Conservation (phyloP, 148 eudicot species). For the Rhododendron ovatum region DNA sequence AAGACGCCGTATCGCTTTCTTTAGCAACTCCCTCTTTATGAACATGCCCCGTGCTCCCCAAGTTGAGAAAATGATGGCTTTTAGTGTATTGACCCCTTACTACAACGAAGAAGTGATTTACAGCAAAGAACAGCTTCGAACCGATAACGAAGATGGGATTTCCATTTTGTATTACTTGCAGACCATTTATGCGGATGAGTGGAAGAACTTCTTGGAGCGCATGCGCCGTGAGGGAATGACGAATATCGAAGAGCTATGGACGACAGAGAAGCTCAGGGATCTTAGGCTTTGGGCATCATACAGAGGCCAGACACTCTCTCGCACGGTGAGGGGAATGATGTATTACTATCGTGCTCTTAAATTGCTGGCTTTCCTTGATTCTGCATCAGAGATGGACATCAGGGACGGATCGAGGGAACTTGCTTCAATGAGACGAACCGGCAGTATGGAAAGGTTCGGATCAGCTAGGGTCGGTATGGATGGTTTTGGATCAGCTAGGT, state of each 20-base stretch:
- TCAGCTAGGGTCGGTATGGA: slow-evolving; percentile 42
- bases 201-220: slow-evolving; percentile 79
- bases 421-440: slow-evolving; percentile 45
- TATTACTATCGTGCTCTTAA: slow-evolving; percentile 89
- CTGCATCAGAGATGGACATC: slow-evolving; percentile 96
- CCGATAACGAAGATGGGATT: slow-evolving; percentile 92
- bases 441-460: slow-evolving; percentile 32
- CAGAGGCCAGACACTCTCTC: slow-evolving; percentile 90
- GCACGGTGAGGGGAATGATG: slow-evolving; percentile 99
- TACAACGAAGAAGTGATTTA: slow-evolving; percentile 83
- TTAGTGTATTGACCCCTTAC: slow-evolving; percentile 94
- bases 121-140: slow-evolving; percentile 76
- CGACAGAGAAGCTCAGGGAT: slow-evolving; percentile 46
- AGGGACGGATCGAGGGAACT: slow-evolving; percentile 71
- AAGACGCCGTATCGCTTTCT: slow-evolving; percentile 83
- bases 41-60: slow-evolving; percentile 99
- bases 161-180: slow-evolving; percentile 83
- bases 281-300: slow-evolving; percentile 90
- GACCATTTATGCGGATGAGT: slow-evolving; percentile 84
- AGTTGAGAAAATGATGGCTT: slow-evolving; percentile 93
- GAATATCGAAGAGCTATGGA: slow-evolving; percentile 52
- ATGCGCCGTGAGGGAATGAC: slow-evolving; percentile 71
- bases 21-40: slow-evolving; percentile 95
- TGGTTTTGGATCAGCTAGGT: slow-evolving; percentile 38
- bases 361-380: slow-evolving; percentile 92